Evolutionary conservation across 768 basidiomycete species (phyloP).

Genomic region (Hirschioporus abietinus): DNA sequence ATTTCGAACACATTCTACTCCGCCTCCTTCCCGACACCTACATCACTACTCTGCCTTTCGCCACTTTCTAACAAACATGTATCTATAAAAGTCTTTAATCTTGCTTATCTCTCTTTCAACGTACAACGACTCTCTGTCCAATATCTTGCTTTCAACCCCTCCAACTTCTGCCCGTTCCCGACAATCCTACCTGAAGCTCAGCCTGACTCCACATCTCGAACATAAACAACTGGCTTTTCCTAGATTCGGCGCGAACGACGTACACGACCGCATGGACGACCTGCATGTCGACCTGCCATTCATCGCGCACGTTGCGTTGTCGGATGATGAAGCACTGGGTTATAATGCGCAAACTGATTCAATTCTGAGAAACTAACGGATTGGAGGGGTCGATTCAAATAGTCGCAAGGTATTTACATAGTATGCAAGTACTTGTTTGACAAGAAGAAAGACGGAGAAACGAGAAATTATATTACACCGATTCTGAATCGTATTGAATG

Average conservation of each 20-base stretch:
- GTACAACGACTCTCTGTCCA: no score
- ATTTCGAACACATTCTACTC: no score
- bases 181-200: background rate
- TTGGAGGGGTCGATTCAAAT: no score
- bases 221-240: background rate
- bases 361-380: no score
- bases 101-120: background rate
- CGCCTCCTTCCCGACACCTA: background rate
- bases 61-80: background rate
- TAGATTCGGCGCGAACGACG: background rate
- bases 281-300: slow-evolving; percentile 9
- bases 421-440: background rate
- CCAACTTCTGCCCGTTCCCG: background rate
- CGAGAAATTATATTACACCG: background rate
- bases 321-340: slow-evolving; percentile 38
- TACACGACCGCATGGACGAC: slow-evolving; percentile 6
- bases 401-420: background rate
- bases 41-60: background rate
- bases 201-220: background rate
- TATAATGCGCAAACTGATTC: no score
- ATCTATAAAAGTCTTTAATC: background rate
- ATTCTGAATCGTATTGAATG: background rate
- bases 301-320: slow-evolving; percentile 19
- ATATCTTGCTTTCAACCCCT: background rate
- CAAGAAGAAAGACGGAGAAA: background rate